Evolutionary conservation across 768 basidiomycete genomes (phyloP).

Genomic region (Strobilomyces echinocephalus): DNA sequence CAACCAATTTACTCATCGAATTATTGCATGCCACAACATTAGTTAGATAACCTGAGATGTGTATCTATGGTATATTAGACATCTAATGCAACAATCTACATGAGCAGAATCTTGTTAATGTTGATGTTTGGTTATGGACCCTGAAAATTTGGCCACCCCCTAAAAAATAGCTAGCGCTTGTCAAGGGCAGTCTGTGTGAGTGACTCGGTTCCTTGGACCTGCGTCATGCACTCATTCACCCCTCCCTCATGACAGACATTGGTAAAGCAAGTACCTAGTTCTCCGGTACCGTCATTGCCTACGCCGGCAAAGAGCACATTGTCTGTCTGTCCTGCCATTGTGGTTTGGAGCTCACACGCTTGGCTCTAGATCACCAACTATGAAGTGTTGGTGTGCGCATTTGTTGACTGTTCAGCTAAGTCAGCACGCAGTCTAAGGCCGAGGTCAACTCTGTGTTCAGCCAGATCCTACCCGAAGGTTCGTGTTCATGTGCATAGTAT

Average conservation of each 20-base stretch:
- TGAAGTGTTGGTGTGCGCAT: conserved; percentile 20
- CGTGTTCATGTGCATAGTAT: not conserved
- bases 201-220: not conserved
- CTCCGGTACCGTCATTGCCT: conserved; percentile 31
- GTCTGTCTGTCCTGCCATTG: conserved; percentile 13
- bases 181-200: conserved; percentile 31
- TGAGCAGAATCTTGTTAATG: not conserved
- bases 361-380: conserved; percentile 26
- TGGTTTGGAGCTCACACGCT: not conserved
- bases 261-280: conserved; percentile 32
- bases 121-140: not conserved
- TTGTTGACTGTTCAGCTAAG: not conserved
- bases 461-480: conserved; percentile 22
- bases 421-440: conserved; percentile 13
- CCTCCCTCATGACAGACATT: conserved; percentile 21
- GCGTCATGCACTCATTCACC: not conserved
- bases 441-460: conserved; percentile 26
- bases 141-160: not conserved
- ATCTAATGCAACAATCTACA: not conserved
- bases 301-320: conserved; percentile 31
- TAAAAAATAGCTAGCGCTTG: conserved; percentile 19
- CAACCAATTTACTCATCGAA: not conserved
- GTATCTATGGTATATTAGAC: not conserved
- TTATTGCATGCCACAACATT: not conserved
- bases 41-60: not conserved